These are phyloP conservation scores for Plasmodium ovale DNA, from an alignment of 169 alveolate species.

Conservation along the genomic window DNA sequence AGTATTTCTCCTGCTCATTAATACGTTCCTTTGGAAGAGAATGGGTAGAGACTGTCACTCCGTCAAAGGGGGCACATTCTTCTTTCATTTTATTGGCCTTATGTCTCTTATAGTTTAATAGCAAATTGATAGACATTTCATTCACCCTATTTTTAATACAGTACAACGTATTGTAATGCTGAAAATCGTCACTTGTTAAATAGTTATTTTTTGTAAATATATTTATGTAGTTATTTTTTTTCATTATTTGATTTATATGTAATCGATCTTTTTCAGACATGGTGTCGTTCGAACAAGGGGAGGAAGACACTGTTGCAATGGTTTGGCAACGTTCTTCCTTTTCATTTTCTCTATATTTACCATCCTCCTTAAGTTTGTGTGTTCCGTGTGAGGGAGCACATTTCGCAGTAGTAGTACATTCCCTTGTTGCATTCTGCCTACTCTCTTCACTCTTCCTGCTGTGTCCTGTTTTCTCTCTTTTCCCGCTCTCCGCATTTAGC, in stretches of 20 bases:
- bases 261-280: conserved; percentile 41
- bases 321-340: conserved; percentile 5
- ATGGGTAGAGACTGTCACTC: background rate
- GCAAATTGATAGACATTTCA: conserved; percentile 18
- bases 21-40: background rate
- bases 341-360: too few relatives aligned
- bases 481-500: too few relatives aligned
- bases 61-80: background rate
- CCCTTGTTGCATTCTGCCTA: too few relatives aligned
- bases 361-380: too few relatives aligned
- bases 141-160: conserved; percentile 32
- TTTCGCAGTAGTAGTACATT: too few relatives aligned
- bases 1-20: background rate
- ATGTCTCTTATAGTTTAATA: conserved; percentile 34
- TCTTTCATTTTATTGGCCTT: conserved; percentile 46
- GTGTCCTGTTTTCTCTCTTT: too few relatives aligned
- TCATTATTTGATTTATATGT: conserved; percentile 42
- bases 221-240: conserved; percentile 57
- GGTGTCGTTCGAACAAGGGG: background rate
- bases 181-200: conserved; percentile 31
- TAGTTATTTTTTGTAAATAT: conserved; percentile 66
- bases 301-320: background rate
- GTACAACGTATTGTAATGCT: conserved; percentile 43
- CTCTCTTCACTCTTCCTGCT: too few relatives aligned
- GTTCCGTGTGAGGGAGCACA: too few relatives aligned